A percentile compares a stretch with the other conserved stretches of the same genome.
phyloP scores from a whole-genome alignment of 345 rosid species.

The Gossypium mustelinum region DNA sequence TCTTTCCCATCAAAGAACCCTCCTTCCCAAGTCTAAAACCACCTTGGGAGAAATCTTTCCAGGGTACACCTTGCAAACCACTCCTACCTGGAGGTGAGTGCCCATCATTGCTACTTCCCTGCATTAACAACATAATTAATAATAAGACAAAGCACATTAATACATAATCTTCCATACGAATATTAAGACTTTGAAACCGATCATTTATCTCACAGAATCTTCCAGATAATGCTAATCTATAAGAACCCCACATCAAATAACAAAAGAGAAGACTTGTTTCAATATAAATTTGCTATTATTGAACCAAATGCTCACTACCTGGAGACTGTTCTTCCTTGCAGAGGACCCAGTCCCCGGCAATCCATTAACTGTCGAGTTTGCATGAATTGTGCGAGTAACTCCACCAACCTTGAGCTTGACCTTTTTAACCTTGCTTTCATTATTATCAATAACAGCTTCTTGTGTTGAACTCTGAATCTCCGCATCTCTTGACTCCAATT shows the following conservation, averaged over 20 bases:
- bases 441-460: conserved; percentile 30
- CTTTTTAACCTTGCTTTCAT: conserved; percentile 55
- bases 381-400: conserved; percentile 46
- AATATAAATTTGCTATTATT: not conserved
- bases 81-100: conserved; percentile 41
- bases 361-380: conserved; percentile 42
- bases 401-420: conserved; percentile 70
- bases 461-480: conserved; percentile 42
- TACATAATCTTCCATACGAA: conserved; percentile 25
- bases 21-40: conserved; percentile 58
- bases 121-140: conserved; percentile 25
- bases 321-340: conserved; percentile 39
- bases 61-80: conserved; percentile 60
- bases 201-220: conserved; percentile 4
- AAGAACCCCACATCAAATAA: not conserved
- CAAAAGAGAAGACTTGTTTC: not conserved
- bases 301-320: conserved; percentile 38
- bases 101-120: conserved; percentile 55
- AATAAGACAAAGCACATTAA: conserved; percentile 21
- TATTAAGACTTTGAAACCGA: not conserved
- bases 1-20: conserved; percentile 46
- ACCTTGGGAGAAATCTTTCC: conserved; percentile 61
- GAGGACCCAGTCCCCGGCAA: conserved; percentile 38
- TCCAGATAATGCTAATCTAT: conserved; percentile 5
- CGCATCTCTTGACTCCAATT: conserved; percentile 30